Evolutionary conservation across 73 alveolate genomes (phyloP), one percentile per base, ranked within the genome.

Genomic region (Stentor roeselii): DNA sequence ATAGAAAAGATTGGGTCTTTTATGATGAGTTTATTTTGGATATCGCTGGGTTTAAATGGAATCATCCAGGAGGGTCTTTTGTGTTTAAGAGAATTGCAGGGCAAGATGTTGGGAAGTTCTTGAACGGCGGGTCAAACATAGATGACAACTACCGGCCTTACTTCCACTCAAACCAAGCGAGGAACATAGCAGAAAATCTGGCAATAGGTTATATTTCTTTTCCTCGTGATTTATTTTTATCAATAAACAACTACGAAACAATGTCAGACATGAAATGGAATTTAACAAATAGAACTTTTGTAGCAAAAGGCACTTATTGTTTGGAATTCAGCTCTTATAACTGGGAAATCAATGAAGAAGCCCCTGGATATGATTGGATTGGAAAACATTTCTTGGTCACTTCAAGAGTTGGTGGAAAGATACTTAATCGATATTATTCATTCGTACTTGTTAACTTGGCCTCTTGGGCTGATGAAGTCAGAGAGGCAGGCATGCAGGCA

Each of bases 81-180:
- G 11, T 67, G 37, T 67, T 67, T 21, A 67, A 21, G 34, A 32
- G 27, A 1, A 21, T 32, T 21, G 14, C 14, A n/a, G 80, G 80
- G 11, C 80, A 67, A 67, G 80, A 67, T 67, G 41, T 32, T 32
- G 80, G 80, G 0, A 67, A 67, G 80, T 67, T 67, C 34, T 27
- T 67, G 34, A 32, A 21, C 34, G 80, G 80, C 1, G 21, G 80
- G 27, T 21, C 80, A 21, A 30, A 27, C 37, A 14, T 34, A 27
- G 80, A 67, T 67, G 80, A 32, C 41, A 21, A 27, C 21, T 21
- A 21, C 35, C 21, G n/a, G 41, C 80, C 80, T 21, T 67, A 67
- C 41, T 21, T 27, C 2, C 80, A 67, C 41, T 30, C 80, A 30
- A 34, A 32, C 21, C 0, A 34, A 27, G 80, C 80, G 34, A 21